A percentile compares a stretch with the other conserved stretches of the same genome.
phyloP scores from a whole-genome alignment of 352 stramenopile species.

The Phytophthora syringae region DNA sequence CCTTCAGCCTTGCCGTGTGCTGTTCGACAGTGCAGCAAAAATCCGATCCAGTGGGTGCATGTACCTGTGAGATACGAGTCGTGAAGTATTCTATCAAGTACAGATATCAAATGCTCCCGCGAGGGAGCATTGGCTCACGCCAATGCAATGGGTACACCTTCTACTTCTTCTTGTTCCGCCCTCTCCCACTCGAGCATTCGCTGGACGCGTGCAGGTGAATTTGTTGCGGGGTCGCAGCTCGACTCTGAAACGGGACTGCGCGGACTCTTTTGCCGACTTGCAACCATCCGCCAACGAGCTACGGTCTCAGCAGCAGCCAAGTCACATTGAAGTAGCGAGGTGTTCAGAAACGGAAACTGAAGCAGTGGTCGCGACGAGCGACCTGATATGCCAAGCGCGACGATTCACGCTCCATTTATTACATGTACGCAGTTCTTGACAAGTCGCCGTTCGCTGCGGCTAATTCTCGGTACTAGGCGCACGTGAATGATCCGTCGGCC shows the following conservation, averaged over 20 bases:
- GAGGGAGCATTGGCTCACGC: no score
- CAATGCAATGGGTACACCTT: slow-evolving; percentile 12
- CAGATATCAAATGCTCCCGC: slow-evolving; percentile 24
- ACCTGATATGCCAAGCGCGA: not conserved
- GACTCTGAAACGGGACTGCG: no score
- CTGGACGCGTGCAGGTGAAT: no score
- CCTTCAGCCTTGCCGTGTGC: not conserved
- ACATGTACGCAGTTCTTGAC: no score
- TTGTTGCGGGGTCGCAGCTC: slow-evolving; percentile 15
- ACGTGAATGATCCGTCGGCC: not conserved
- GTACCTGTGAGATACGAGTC: slow-evolving; percentile 13
- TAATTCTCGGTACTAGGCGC: not conserved
- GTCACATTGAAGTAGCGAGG: not conserved
- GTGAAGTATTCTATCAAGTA: not conserved
- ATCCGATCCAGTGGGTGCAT: slow-evolving; percentile 7
- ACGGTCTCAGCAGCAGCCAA: no score
- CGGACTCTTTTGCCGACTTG: no score
- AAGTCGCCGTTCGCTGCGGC: no score
- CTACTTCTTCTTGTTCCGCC: not conserved
- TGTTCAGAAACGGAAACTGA: not conserved
- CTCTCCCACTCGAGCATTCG: no score
- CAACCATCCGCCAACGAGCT: no score
- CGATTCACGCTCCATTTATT: no score
- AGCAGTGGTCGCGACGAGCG: not conserved
- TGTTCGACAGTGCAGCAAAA: slow-evolving; percentile 6